Evolutionary conservation across 23 red algal species (phyloP).

Genomic region (Rhodosorus marinus): DNA sequence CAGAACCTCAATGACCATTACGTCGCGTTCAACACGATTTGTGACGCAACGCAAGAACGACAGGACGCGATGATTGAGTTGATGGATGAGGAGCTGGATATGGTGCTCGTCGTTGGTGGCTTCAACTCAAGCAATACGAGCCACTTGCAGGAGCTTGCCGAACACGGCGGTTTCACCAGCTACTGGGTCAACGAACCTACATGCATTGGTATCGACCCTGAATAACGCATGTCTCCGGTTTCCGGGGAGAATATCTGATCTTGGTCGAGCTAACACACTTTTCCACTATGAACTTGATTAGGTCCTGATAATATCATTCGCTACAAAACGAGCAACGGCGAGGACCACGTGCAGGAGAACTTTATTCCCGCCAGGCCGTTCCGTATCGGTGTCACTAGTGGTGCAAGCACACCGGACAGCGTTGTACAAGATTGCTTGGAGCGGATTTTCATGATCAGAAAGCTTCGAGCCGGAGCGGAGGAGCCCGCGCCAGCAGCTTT

Average conservation of each 20-base stretch:
- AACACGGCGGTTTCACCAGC: constrained; percentile 45
- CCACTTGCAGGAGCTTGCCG: constrained; percentile 89
- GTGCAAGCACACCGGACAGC: constrained; percentile 81
- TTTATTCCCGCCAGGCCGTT: constrained; percentile 42
- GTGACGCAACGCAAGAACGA: constrained; percentile 96
- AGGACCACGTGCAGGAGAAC: constrained; percentile 17
- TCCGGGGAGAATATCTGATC: neutral
- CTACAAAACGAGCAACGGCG: constrained; percentile 22
- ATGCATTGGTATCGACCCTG: too few species aligned
- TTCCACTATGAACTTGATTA: too few species aligned
- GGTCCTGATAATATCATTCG: constrained; percentile 62
- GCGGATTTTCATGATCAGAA: constrained; percentile 80
- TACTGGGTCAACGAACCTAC: constrained; percentile 75
- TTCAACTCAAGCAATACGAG: constrained; percentile 95
- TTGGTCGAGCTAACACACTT: neutral
- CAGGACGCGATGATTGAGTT: constrained; percentile 95
- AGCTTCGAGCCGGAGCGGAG: constrained; percentile 9
- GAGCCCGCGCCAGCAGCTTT: too few species aligned
- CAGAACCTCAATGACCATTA: constrained; percentile 51
- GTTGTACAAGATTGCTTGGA: constrained; percentile 83
- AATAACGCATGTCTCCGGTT: neutral
- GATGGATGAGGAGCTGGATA: constrained; percentile 34
- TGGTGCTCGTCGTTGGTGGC: constrained; percentile 83
- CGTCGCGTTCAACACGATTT: constrained; percentile 94
- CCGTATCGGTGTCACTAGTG: constrained; percentile 75